Base-by-base conservation (phyloP, 164 flowering plant species). In the Houttuynia cordata region DNA sequence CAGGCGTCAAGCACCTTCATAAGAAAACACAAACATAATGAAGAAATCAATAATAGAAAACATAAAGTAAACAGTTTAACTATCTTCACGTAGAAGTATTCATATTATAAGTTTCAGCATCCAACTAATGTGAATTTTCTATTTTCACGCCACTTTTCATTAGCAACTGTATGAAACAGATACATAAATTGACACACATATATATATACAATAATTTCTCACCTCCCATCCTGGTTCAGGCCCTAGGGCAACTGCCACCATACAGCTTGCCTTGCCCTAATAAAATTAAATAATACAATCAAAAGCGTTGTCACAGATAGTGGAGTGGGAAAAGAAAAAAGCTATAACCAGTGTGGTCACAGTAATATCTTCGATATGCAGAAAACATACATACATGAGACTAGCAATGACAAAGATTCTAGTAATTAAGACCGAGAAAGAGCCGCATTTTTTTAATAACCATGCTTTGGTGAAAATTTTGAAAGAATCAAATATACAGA, bases 1-100 rank as follows among this genome's bases (percentile, higher is more conserved):
- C 96, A 92, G 53, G 97, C 97, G 81, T 93, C 99, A 66, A 89
- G 80, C 68, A 92, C 98, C 98, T 92, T 79, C 79, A 81, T 6
- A 30, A 30, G 37, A 30, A 30, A 57, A 67, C 54, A 17, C 10
- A 63, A 50, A 47, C 15, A 23, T 17, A 42, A 21, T 7, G 25
- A 57, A 55, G 13, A 3, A 45, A 3, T 45, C 14, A 45, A 45
- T 45, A 12, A 17, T 10, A 10, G 17, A 12, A 17, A 45, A 7
- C 8, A 45, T 45, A 10, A 45, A 45, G 14, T 12, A 12, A 12
- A 45, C 9, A 8, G 17, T 0, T 17, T 12, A 65, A 86, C 71
- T 51, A 90, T 66, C 67, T 73, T 86, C n/a, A n/a, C n/a, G n/a
- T n/a, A n/a, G n/a, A n/a, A n/a, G n/a, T n/a, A n/a, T n/a, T n/a